Evolutionary conservation across 192 early-diverging fungal species (phyloP).

Genomic region (Coemansia sp.): DNA sequence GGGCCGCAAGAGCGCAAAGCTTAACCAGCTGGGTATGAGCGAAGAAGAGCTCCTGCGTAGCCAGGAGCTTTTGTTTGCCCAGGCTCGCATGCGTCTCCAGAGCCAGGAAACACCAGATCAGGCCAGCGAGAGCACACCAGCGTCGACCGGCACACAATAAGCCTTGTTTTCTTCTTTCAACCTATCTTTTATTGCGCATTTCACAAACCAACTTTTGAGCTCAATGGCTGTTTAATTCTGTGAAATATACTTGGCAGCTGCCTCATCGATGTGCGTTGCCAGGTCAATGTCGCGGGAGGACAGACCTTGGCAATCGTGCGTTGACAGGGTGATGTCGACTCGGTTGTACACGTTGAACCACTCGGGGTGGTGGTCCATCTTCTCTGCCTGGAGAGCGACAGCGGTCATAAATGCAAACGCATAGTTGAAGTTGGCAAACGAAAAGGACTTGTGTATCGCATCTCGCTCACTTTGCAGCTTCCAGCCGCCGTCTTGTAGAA

Average conservation of each 20-base stretch:
- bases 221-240: neutral
- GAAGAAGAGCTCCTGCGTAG: slow-evolving; percentile 79
- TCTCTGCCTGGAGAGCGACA: slow-evolving; percentile 87
- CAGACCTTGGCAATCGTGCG: slow-evolving; percentile 87
- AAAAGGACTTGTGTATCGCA: slow-evolving; percentile 73
- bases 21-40: slow-evolving; percentile 77
- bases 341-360: slow-evolving; percentile 95
- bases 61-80: slow-evolving; percentile 88
- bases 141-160: slow-evolving; percentile 10
- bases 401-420: slow-evolving; percentile 96
- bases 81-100: slow-evolving; percentile 75
- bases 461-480: slow-evolving; percentile 63
- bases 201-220: neutral
- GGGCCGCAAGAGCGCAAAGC: slow-evolving; percentile 71
- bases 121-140: slow-evolving; percentile 17
- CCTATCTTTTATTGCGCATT: neutral
- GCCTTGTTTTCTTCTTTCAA: neutral
- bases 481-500: slow-evolving; percentile 57
- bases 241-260: slow-evolving; percentile 17
- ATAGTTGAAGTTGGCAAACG: slow-evolving; percentile 78
- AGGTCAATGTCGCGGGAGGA: slow-evolving; percentile 74
- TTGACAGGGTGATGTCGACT: slow-evolving; percentile 85
- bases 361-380: slow-evolving; percentile 94
- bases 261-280: slow-evolving; percentile 67
- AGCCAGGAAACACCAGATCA: slow-evolving; percentile 39